Evolutionary conservation across 192 early-diverging fungal genomes (phyloP).

Genomic region (Coemansia brasiliensis): DNA sequence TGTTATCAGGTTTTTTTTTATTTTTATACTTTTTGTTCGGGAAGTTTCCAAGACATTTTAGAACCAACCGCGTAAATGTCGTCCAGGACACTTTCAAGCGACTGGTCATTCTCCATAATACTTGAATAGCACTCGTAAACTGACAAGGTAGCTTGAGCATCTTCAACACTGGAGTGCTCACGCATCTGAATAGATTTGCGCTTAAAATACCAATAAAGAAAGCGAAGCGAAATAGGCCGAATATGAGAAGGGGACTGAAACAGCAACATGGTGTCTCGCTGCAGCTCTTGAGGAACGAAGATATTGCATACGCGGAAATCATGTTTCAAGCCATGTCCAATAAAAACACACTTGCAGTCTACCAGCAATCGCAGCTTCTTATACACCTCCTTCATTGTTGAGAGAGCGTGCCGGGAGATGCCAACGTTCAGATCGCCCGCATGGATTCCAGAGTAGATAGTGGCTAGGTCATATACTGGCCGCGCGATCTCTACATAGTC

Average conservation of each 20-base stretch:
- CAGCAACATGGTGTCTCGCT: conserved; percentile 93
- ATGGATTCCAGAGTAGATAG: conserved; percentile 92
- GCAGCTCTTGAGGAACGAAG: conserved; percentile 76
- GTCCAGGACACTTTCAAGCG: conserved; percentile 60
- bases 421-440: conserved; percentile 80
- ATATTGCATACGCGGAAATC: conserved; percentile 97
- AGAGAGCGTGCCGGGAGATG: conserved; percentile 73
- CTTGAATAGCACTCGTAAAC: conserved; percentile 83
- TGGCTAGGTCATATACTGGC: conserved; percentile 88
- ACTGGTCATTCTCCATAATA: conserved; percentile 61
- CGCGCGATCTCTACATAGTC: conserved; percentile 89
- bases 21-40: conserved; percentile 16
- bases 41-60: conserved; percentile 38
- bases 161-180: conserved; percentile 92
- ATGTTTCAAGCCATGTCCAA: conserved; percentile 93
- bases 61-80: conserved; percentile 68
- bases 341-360: conserved; percentile 86
- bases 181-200: conserved; percentile 82
- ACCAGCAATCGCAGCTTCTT: conserved; percentile 87
- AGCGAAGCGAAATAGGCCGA: conserved; percentile 75
- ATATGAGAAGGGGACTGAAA: conserved; percentile 60
- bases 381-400: conserved; percentile 92
- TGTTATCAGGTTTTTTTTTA: not conserved
- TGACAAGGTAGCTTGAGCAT: conserved; percentile 80
- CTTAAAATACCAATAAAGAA: conserved; percentile 88